These are phyloP conservation scores for Linum tenue DNA, from an alignment of 345 rosid species.

Conservation along the genomic window DNA sequence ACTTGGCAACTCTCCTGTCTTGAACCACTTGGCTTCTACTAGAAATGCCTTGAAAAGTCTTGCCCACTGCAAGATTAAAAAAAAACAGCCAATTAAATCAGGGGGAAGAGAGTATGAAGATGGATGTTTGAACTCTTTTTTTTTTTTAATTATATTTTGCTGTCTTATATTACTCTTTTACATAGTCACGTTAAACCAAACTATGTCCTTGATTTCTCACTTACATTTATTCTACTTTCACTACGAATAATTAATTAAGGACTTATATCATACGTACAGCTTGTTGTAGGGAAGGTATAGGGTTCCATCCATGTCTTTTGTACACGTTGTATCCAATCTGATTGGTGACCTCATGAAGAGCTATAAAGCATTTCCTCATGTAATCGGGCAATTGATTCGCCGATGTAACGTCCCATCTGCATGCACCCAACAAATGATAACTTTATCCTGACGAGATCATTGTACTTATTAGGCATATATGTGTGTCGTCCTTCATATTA, in stretches of 20 bases:
- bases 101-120: too few species aligned
- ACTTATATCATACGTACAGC: background rate
- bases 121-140: background rate
- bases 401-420: conserved; percentile 1
- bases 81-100: background rate
- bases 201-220: background rate
- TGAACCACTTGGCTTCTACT: conserved; percentile 9
- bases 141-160: background rate
- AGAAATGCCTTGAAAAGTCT: background rate
- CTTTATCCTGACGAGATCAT: background rate
- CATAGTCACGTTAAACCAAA: background rate
- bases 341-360: background rate
- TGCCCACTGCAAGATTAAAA: background rate
- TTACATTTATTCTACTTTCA: background rate
- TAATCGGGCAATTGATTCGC: background rate
- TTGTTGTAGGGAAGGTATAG: background rate
- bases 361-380: background rate
- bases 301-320: conserved; percentile 1
- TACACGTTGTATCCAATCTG: background rate
- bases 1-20: background rate
- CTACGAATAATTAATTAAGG: background rate
- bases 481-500: too few species aligned
- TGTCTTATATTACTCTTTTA: background rate
- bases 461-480: too few species aligned
- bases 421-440: background rate